Evolutionary conservation across 2,329 filamentous ascomycete genomes (phyloP), one percentile per base, ranked within the genome.

Genomic region (Penicillium griseofulvum): DNA sequence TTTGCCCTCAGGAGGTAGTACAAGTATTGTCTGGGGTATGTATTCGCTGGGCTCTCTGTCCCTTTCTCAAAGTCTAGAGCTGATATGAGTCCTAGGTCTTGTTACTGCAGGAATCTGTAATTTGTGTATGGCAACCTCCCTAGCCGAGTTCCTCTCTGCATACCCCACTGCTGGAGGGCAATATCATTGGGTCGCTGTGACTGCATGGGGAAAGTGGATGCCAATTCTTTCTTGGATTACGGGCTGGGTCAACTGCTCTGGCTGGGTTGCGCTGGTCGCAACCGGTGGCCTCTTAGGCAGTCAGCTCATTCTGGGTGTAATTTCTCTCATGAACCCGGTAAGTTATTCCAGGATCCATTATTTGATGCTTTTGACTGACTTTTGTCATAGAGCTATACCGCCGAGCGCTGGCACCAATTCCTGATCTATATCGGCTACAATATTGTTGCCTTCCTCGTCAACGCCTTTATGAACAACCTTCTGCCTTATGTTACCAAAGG

Each of bases 21-120:
- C 82, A 8, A 82, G 86, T 55, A 86, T 91, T 38, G 81, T 92
- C 55, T 92, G 89, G 88, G 89, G 88, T 83, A 64, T 57, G 62
- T 17, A n/a, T n/a, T 1, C 8, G 28, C 41, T 28, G 16, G 29
- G 16, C 7, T 49, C 6, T 29, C 7, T 19, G 9, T 26, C 33
- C 12, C n/a, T 33, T 11, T 41, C 50, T 11, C n/a, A 33, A 2
- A 7, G 38, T 9, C 8, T 9, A 17, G 24, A 47, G 22, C 43
- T 61, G 34, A 59, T 48, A 39, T 3, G 29, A 17, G 5, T 12
- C 17, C 12, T 29, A 73, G 71, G 74, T 49, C 72, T 87, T 28
- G 67, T 83, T 4, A 80, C 82, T 10, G 83, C 83, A 17, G 84
- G 86, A 47, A 63, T 89, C 44, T 90, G 87, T 75, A 90, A 90